phyloP scores from a whole-genome alignment of 805 yeast genomes.

The Komagataella pastoris region DNA sequence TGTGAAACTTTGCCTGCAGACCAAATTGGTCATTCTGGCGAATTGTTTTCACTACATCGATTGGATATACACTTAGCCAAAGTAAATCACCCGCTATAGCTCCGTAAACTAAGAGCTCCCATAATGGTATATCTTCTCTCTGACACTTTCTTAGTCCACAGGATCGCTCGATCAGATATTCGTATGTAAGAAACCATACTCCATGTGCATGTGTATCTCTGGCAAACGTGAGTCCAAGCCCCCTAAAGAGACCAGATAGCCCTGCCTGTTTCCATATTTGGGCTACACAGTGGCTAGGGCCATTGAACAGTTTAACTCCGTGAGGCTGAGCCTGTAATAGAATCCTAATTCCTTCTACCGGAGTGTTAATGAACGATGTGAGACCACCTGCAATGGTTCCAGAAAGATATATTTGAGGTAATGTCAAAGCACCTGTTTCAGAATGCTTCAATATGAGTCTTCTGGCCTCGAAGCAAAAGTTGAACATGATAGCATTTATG shows the following conservation, averaged over 20 bases:
- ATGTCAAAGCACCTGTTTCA: conserved; percentile 25
- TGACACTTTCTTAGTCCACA: conserved; percentile 27
- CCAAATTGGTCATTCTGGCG: conserved; percentile 52
- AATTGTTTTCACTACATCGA: conserved; percentile 84
- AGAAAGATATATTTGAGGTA: conserved; percentile 60
- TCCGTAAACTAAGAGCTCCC: conserved; percentile 72
- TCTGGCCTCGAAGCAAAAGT: conserved; percentile 31
- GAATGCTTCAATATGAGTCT: too few species aligned
- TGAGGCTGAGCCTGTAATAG: conserved; percentile 61
- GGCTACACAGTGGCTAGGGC: conserved; percentile 62
- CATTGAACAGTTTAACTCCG: conserved; percentile 24
- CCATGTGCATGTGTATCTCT: conserved; percentile 89
- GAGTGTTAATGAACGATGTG: conserved; percentile 79
- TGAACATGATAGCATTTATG: conserved; percentile 87
- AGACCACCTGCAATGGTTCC: conserved; percentile 93
- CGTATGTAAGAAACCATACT: conserved; percentile 79
- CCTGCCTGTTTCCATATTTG: conserved; percentile 46
- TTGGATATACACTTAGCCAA: conserved; percentile 79
- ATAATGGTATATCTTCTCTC: conserved; percentile 70
- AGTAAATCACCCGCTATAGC: conserved; percentile 72
- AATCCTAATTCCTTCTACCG: conserved; percentile 91
- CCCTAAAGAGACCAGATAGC: conserved; percentile 45
- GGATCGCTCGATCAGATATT: conserved; percentile 66
- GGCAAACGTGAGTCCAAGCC: conserved; percentile 66
- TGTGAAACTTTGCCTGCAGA: conserved; percentile 42